Base-by-base conservation (phyloP, 306 rosid genomes). In the Pueraria montana region DNA sequence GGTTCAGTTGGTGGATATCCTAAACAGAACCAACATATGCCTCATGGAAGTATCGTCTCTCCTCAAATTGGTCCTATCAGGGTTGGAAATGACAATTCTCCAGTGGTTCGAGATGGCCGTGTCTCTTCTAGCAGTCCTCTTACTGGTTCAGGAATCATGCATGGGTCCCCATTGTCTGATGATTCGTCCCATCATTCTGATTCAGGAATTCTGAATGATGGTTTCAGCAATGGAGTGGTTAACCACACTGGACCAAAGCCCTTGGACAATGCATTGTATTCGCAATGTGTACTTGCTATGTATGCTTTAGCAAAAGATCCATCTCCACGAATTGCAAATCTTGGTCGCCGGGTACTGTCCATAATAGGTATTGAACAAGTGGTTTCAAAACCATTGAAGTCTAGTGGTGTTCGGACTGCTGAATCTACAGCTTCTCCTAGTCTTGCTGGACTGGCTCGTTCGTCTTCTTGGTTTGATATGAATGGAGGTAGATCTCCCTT, bases 391-490 rank as follows among this genome's bases (percentile, higher is more conserved):
- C 97, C 97, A 76, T 65, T 83, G 2, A 96, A 85, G 90, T 34
- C 87, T 77, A 74, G 79, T 53, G 84, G 89, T 79, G 45, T 78
- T 76, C 89, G 91, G 34, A 65, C 89, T 38, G 84, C 89, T 81
- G 98, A 94, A 76, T 48, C 84, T 49, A 45, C 84, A 32, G 73
- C 92, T 58, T 76, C 93, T 78, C 88, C 88, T 55, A 86, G n/a
- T 79, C 86, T 87, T 87, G 87, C 90, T 62, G 97, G 98, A 80
- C 78, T 95, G 78, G 97, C 91, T 84, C 98, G 97, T 53, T 96
- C 98, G 0, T 91, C 97, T 71, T 94, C 99, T 14, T 96, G 97
- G 99, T 90, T 96, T 69, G 98, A 96, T 74, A 96, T 96, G 97
- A 94, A 92, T 84, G 97, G 94, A 82, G 99, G 99, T 94, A 87